phyloP scores from a whole-genome alignment of 306 rosid genomes.

The Senna tora region DNA sequence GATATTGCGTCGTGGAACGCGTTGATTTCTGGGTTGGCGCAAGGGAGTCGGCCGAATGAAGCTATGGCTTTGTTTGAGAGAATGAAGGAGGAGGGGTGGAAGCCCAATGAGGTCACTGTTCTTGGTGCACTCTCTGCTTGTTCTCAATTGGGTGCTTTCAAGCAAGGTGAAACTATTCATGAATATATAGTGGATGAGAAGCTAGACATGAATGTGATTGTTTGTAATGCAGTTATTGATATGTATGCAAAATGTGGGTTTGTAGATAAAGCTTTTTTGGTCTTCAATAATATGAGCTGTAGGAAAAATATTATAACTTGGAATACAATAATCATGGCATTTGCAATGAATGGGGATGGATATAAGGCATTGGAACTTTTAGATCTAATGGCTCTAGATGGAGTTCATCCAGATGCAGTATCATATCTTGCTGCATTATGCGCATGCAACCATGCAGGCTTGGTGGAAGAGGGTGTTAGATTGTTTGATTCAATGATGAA shows the following conservation, averaged over 20 bases:
- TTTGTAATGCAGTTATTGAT: constrained; percentile 87
- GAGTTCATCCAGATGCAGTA: constrained; percentile 59
- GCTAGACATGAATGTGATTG: constrained; percentile 63
- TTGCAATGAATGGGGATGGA: constrained; percentile 80
- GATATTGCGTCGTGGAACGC: constrained; percentile 90
- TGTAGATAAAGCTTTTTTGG: constrained; percentile 66
- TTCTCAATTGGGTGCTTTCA: constrained; percentile 82
- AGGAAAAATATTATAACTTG: constrained; percentile 71
- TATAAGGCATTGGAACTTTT: constrained; percentile 66
- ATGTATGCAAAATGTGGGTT: constrained; percentile 86
- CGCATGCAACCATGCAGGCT: constrained; percentile 85
- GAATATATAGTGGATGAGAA: constrained; percentile 52
- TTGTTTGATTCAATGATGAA: constrained; percentile 62
- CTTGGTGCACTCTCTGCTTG: constrained; percentile 78
- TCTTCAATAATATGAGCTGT: constrained; percentile 62
- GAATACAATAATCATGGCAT: constrained; percentile 88
- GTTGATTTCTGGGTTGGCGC: constrained; percentile 80
- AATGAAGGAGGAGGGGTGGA: constrained; percentile 69
- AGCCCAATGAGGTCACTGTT: constrained; percentile 76
- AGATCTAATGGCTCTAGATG: constrained; percentile 49
- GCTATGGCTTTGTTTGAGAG: constrained; percentile 66
- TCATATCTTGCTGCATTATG: constrained; percentile 81
- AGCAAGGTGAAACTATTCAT: constrained; percentile 62
- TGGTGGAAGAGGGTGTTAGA: constrained; percentile 76
- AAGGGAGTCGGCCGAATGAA: constrained; percentile 67